Evolutionary conservation across 106 monocot species (phyloP).

Genomic region (Hemerocallis citrina): DNA sequence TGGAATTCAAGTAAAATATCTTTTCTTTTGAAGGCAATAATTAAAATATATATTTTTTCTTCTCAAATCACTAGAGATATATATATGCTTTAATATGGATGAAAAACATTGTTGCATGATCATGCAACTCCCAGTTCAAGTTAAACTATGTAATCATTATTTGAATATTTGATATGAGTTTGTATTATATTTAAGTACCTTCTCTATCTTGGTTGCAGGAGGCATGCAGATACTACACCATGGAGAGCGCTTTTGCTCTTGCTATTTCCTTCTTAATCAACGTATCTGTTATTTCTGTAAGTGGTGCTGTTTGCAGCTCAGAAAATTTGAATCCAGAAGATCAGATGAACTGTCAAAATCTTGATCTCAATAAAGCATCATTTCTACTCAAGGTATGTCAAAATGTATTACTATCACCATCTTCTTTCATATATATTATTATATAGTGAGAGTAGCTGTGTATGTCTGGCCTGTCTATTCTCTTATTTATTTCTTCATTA

Average conservation of each 20-base stretch:
- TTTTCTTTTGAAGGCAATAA: neutral
- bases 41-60: neutral
- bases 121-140: neutral
- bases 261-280: slow-evolving; percentile 87
- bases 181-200: neutral
- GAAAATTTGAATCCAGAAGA: slow-evolving; percentile 48
- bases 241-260: slow-evolving; percentile 94
- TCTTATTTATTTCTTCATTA: no score
- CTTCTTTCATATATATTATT: no score
- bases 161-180: neutral
- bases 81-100: no score
- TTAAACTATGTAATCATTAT: neutral
- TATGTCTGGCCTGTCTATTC: no score
- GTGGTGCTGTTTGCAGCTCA: slow-evolving; percentile 81
- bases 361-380: slow-evolving; percentile 93
- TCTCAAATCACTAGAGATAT: no score
- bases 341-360: slow-evolving; percentile 51
- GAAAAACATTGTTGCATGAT: neutral
- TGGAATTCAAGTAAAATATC: slow-evolving; percentile 63
- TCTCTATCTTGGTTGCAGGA: slow-evolving; percentile 46
- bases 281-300: slow-evolving; percentile 80
- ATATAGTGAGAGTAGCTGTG: no score
- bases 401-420: neutral
- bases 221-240: slow-evolving; percentile 73
- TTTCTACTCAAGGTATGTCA: slow-evolving; percentile 70